A percentile compares a stretch with the other conserved stretches of the same genome.
Conservation (phyloP, 768 basidiomycete species). For the Sporobolomyces phaffii region DNA sequence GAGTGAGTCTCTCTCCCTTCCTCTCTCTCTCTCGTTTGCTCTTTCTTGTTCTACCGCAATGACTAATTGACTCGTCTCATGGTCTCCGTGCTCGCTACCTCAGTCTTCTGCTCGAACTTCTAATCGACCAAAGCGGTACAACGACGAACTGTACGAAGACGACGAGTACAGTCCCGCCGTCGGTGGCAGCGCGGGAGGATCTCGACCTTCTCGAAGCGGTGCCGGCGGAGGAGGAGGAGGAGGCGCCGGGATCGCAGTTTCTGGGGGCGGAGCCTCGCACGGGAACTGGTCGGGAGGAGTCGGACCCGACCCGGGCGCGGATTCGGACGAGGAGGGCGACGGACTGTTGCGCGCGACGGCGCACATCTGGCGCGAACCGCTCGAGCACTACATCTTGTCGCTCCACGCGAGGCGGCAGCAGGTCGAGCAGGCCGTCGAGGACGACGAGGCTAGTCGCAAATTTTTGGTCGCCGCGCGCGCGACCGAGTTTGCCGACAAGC, state of each 20-base stretch:
- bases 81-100: no score
- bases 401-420: constrained; percentile 14
- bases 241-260: background rate
- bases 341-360: constrained; percentile 28
- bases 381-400: constrained; percentile 27
- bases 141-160: constrained; percentile 28
- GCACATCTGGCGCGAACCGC: constrained; percentile 37
- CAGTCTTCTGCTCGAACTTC: constrained; percentile 27
- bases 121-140: constrained; percentile 30
- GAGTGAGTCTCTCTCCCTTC: constrained; percentile 3
- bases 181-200: background rate
- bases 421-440: constrained; percentile 29
- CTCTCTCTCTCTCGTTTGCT: background rate
- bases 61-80: background rate
- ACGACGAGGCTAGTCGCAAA: constrained; percentile 25
- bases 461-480: constrained; percentile 27
- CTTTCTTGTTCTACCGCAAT: no score
- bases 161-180: background rate
- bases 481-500: constrained; percentile 21
- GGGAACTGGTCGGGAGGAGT: background rate
- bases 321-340: constrained; percentile 37
- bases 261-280: no score
- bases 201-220: background rate
- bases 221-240: background rate
- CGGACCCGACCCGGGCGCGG: background rate